phyloP scores from a whole-genome alignment of 2,329 filamentous ascomycete genomes.

The Fusarium nematophilum region DNA sequence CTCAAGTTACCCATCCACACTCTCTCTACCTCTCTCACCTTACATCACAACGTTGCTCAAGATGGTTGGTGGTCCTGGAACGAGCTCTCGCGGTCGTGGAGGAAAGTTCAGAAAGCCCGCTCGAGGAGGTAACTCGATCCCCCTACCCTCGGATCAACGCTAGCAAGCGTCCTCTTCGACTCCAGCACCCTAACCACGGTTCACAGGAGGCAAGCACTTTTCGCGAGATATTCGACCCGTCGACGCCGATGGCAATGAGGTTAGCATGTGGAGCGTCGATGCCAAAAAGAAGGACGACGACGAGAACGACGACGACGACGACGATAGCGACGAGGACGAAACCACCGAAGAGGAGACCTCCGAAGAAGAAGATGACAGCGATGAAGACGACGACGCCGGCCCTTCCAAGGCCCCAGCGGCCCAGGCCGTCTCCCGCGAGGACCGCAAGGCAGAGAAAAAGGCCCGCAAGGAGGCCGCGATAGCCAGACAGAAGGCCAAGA shows the following conservation, averaged over 20 bases:
- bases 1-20: neutral
- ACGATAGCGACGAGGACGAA: conserved; percentile 64
- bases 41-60: conserved; percentile 36
- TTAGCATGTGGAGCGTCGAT: conserved; percentile 86
- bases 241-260: conserved; percentile 88
- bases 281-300: conserved; percentile 60
- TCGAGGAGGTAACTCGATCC: conserved; percentile 76
- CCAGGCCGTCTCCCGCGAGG: conserved; percentile 76
- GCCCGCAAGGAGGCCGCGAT: conserved; percentile 91
- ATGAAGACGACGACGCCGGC: conserved; percentile 61
- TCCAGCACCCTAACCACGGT: neutral
- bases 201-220: conserved; percentile 92
- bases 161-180: neutral
- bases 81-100: conserved; percentile 78
- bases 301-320: conserved; percentile 63
- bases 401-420: conserved; percentile 55
- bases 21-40: neutral
- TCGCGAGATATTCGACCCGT: conserved; percentile 89
- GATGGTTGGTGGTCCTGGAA: conserved; percentile 61
- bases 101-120: conserved; percentile 96
- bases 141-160: no score
- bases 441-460: conserved; percentile 88
- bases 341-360: conserved; percentile 65
- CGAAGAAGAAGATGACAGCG: conserved; percentile 64
- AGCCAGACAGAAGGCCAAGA: conserved; percentile 75